Evolutionary conservation across 1,284 basidiomycete species (phyloP).

Genomic region (Phaffia rhodozyma): DNA sequence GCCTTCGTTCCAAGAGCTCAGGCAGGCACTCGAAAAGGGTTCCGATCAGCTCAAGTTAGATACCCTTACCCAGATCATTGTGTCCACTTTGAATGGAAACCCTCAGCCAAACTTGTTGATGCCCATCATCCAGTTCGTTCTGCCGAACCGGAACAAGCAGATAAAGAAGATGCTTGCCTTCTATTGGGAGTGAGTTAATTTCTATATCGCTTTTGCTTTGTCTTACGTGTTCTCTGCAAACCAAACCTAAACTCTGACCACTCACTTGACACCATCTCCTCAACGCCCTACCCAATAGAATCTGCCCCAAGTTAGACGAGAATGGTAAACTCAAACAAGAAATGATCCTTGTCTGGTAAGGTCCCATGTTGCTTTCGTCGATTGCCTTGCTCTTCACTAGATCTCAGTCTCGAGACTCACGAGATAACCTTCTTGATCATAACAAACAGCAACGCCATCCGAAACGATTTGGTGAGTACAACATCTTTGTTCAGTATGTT

Average conservation of each 20-base stretch:
- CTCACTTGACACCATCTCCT: no score
- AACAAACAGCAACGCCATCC: slow-evolving; percentile 70
- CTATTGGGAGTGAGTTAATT: slow-evolving; percentile 75
- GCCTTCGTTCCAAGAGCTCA: slow-evolving; percentile 58
- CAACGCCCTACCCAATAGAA: slow-evolving; percentile 30
- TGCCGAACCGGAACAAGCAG: slow-evolving; percentile 91
- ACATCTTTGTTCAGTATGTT: background rate
- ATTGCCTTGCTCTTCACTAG: background rate
- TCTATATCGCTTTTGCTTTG: background rate
- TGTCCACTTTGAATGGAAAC: slow-evolving; percentile 91
- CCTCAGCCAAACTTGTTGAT: slow-evolving; percentile 74
- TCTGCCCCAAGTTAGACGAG: slow-evolving; percentile 96
- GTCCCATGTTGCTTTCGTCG: slow-evolving; percentile 22
- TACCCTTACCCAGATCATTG: slow-evolving; percentile 88
- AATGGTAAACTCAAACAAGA: slow-evolving; percentile 97
- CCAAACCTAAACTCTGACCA: background rate
- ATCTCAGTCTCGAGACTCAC: background rate
- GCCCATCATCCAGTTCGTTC: slow-evolving; percentile 96
- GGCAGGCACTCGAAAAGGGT: slow-evolving; percentile 81
- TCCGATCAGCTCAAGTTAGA: slow-evolving; percentile 97
- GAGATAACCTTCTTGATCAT: background rate
- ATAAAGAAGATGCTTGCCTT: slow-evolving; percentile 98
- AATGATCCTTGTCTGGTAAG: slow-evolving; percentile 97
- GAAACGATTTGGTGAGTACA: slow-evolving; percentile 75
- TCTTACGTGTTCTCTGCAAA: background rate